phyloP scores from a whole-genome alignment of 805 yeast species.

The Schizosaccharomyces lindneri region DNA sequence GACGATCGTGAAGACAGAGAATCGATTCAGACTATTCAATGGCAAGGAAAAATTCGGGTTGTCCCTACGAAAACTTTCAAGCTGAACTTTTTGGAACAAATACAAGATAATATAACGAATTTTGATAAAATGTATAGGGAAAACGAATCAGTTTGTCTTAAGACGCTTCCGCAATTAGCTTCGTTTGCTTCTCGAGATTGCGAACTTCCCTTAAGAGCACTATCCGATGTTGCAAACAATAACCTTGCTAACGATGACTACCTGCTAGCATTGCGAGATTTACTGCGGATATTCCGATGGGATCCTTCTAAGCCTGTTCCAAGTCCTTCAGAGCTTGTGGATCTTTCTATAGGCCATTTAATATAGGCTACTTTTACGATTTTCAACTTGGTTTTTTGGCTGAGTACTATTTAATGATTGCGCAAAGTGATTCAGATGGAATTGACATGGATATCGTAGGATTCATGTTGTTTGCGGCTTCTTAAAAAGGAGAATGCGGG shows the following conservation, averaged over 20 bases:
- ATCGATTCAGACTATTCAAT: background rate
- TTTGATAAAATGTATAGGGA: background rate
- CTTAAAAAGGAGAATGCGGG: too few relatives aligned
- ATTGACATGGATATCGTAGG: too few relatives aligned
- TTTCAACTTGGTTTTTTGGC: too few relatives aligned
- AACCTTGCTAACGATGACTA: background rate
- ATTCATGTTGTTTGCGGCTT: too few relatives aligned
- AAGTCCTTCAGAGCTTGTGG: background rate
- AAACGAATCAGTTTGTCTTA: background rate
- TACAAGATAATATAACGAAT: background rate
- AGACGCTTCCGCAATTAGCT: background rate
- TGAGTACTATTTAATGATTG: too few relatives aligned
- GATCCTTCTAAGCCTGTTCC: background rate
- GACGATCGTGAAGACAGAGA: constrained; percentile 10
- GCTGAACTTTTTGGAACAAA: background rate
- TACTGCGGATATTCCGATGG: background rate
- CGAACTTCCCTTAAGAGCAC: background rate
- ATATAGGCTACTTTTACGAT: background rate
- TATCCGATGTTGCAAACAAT: background rate
- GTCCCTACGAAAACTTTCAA: background rate
- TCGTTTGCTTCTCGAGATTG: background rate
- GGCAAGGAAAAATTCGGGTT: background rate
- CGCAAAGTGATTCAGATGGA: too few relatives aligned
- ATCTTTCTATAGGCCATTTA: background rate
- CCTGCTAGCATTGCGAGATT: background rate